Evolutionary conservation across 1,139 yeast species (phyloP), one percentile per base, ranked within the genome.

Genomic region (Candida tetrigidarum): DNA sequence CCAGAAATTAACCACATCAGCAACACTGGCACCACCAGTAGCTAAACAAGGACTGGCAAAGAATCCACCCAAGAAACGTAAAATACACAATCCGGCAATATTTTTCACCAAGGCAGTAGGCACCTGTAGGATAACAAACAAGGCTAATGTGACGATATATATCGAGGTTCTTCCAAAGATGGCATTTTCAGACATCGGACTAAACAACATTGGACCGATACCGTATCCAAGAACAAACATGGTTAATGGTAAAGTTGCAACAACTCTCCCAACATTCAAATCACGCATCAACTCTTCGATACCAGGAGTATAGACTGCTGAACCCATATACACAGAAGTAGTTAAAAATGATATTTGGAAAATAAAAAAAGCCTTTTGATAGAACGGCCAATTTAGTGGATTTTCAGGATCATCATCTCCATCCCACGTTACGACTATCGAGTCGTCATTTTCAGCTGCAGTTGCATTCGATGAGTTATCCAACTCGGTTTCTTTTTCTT

Each of bases 141-240:
- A 16, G 47, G 67, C 58, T 29, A 67, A 55, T 3, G 71, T 61
- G 29, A 54, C 39, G 38, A 66, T 51, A 49, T 69, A 70, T 37
- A 68, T 57, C 25, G 68, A 57, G 42, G 75, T 78, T 51, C 90
- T 69, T 3, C 90, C 90, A 44, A 82, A 73, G 14, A 64, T 63
- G 8, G 65, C 54, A 44, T 62, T 59, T 56, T 82, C 86, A 4
- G 83, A 72, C 47, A 81, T 48, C 1, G 87, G 86, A 2, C 83
- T 69, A 44, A 80, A 73, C 1, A 80, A 49, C 68, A 79, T 62
- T 11, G 84, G 84, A 0, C 84, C 84, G 26, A 77, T 39, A 20
- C 84, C 86, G 52, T 79, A 81, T 1, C 84, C 86, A 16, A 80
- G 50, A 11, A 81, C 81, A 51, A 57, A 66, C 41, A 63, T 43